Evolutionary conservation across 768 basidiomycete genomes (phyloP).

Genomic region (Fistulinella prunicolor): DNA sequence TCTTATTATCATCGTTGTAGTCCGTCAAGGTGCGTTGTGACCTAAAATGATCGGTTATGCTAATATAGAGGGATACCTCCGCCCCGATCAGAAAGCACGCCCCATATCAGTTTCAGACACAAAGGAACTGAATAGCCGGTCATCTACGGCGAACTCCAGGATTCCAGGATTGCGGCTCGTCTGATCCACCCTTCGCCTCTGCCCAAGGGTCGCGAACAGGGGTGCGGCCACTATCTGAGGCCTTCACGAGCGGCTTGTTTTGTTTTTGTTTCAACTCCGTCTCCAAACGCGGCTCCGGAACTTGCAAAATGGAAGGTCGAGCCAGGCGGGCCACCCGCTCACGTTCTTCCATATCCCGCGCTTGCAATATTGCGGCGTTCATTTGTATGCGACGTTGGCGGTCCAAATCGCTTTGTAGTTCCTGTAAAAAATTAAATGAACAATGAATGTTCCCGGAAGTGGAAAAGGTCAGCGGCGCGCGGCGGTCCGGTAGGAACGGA

Average conservation of each 20-base stretch:
- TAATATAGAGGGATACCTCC: no score
- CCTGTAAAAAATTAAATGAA: conserved; percentile 43
- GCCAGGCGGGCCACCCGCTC: conserved; percentile 13
- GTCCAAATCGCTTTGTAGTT: conserved; percentile 53
- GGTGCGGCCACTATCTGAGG: conserved; percentile 1
- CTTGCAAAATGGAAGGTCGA: conserved; percentile 10
- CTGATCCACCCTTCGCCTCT: conserved; percentile 20
- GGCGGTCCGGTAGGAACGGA: conserved; percentile 4
- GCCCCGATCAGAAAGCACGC: no score
- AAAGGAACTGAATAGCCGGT: not conserved
- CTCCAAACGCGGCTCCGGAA: not conserved
- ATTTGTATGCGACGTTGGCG: conserved; percentile 50
- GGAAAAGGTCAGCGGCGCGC: no score
- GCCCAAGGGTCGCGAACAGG: conserved; percentile 23
- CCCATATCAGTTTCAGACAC: no score
- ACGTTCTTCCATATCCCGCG: conserved; percentile 50
- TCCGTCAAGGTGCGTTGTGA: no score
- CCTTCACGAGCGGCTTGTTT: conserved; percentile 1
- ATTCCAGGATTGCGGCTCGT: conserved; percentile 38
- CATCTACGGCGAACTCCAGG: conserved; percentile 31
- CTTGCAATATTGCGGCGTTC: conserved; percentile 55
- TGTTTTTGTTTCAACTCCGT: conserved; percentile 10
- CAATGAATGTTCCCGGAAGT: not conserved
- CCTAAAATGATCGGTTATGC: no score
- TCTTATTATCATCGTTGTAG: no score